A percentile compares a stretch with the other conserved stretches of the same genome.
These are phyloP conservation scores for Macrolepiota dolichaula DNA, from an alignment of 768 basidiomycete genomes.

Conservation along the genomic window DNA sequence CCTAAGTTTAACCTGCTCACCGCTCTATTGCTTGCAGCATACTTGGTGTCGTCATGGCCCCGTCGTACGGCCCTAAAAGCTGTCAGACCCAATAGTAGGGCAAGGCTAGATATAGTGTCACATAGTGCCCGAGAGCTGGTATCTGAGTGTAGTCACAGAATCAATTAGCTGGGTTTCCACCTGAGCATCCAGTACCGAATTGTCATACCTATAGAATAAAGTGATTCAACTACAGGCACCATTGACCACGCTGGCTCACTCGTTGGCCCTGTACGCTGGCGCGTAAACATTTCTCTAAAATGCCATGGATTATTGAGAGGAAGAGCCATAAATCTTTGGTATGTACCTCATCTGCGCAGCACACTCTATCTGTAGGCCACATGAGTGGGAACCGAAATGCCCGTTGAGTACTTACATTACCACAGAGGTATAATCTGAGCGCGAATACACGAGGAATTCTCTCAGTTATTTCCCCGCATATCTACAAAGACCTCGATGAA, in stretches of 20 bases:
- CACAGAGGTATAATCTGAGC: constrained; percentile 44
- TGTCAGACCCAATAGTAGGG: neutral
- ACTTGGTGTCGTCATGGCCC: neutral
- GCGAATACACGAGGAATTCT: constrained; percentile 46
- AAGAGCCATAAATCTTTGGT: neutral
- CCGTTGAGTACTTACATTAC: constrained; percentile 18
- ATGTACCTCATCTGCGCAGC: neutral
- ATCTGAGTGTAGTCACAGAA: neutral
- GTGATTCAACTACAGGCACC: neutral
- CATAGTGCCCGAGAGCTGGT: neutral
- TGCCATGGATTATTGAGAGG: neutral
- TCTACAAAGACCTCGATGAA: constrained; percentile 19
- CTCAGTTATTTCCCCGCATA: constrained; percentile 34
- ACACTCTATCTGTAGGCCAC: neutral
- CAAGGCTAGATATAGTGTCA: neutral
- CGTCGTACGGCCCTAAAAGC: neutral
- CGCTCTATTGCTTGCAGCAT: neutral
- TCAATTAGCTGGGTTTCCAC: neutral
- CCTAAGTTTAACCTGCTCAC: neutral
- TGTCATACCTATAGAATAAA: neutral
- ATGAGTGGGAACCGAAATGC: neutral
- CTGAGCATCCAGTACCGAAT: neutral
- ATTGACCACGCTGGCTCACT: neutral
- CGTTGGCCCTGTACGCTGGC: neutral
- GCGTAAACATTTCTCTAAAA: neutral